Percentiles rank a stretch among this genome's conserved stretches.
These are phyloP conservation scores for Eutrema japonicum DNA, from an alignment of 345 rosid species.

Conservation along the genomic window DNA sequence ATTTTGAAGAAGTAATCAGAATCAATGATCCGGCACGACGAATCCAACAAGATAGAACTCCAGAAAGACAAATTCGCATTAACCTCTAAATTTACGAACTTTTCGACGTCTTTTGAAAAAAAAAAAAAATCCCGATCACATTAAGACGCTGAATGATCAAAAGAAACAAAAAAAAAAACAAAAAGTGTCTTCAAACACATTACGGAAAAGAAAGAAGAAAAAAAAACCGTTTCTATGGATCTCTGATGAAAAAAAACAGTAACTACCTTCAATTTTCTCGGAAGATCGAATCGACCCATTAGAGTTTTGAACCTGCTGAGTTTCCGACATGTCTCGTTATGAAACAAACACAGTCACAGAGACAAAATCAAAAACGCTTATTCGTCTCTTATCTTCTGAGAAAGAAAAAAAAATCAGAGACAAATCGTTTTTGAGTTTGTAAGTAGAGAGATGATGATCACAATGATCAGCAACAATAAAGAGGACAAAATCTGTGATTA, in stretches of 20 bases:
- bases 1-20: constrained; percentile 26
- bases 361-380: background rate
- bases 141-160: constrained; percentile 23
- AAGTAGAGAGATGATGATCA: constrained; percentile 40
- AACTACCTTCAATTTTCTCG: constrained; percentile 67
- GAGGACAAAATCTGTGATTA: background rate
- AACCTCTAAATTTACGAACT: constrained; percentile 9
- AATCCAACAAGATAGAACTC: constrained; percentile 33
- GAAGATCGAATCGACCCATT: constrained; percentile 61
- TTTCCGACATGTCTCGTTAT: constrained; percentile 65
- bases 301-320: constrained; percentile 63
- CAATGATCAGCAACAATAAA: constrained; percentile 41
- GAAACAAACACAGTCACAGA: constrained; percentile 28
- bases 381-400: constrained; percentile 23
- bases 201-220: constrained; percentile 21
- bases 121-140: constrained; percentile 24
- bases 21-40: constrained; percentile 33
- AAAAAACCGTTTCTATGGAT: constrained; percentile 35
- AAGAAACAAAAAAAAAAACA: background rate
- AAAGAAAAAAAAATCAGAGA: background rate
- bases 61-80: constrained; percentile 22
- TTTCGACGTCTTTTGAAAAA: constrained; percentile 15
- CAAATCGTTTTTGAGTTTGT: constrained; percentile 21
- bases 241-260: constrained; percentile 22
- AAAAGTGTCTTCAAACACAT: constrained; percentile 37